These are phyloP conservation scores for Prunus padus DNA, from an alignment of 306 rosid genomes.

Conservation along the genomic window DNA sequence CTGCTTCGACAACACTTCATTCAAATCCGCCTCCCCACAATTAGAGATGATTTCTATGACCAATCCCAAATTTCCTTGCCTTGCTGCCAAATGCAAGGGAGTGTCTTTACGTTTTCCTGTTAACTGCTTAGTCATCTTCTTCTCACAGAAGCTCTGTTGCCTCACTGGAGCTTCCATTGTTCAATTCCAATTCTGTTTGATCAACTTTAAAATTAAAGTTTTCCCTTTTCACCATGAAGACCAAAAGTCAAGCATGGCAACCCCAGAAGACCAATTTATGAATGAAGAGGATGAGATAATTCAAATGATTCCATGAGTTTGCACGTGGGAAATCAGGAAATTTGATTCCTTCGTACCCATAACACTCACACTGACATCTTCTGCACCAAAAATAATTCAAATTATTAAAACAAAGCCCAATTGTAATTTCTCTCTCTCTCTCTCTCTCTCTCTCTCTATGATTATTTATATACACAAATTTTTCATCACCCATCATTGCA, in stretches of 20 bases:
- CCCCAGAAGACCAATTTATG: constrained; percentile 20
- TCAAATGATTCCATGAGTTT: constrained; percentile 24
- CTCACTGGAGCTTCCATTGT: constrained; percentile 26
- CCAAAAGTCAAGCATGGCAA: constrained; percentile 17
- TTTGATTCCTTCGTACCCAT: constrained; percentile 18
- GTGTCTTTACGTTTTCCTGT: constrained; percentile 55
- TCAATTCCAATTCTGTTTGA: background rate
- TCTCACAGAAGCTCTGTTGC: constrained; percentile 16
- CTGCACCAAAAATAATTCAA: constrained; percentile 29
- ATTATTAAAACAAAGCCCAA: constrained; percentile 13
- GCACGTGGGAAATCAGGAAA: constrained; percentile 14
- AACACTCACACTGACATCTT: constrained; percentile 19
- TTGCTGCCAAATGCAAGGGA: constrained; percentile 54
- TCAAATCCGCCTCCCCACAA: constrained; percentile 44
- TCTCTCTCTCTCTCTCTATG: background rate
- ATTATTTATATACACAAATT: background rate
- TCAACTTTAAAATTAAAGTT: background rate
- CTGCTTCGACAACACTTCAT: constrained; percentile 52
- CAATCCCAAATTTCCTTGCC: constrained; percentile 57
- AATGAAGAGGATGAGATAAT: constrained; percentile 21
- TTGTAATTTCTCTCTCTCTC: background rate
- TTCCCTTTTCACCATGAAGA: constrained; percentile 22
- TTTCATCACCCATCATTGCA: background rate
- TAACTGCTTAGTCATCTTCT: constrained; percentile 63
- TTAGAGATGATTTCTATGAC: constrained; percentile 45